Percentiles rank a stretch among this genome's conserved stretches.
Evolutionary conservation across 305 asterid genomes (phyloP).

Genomic region (Fraxinus ornus): DNA sequence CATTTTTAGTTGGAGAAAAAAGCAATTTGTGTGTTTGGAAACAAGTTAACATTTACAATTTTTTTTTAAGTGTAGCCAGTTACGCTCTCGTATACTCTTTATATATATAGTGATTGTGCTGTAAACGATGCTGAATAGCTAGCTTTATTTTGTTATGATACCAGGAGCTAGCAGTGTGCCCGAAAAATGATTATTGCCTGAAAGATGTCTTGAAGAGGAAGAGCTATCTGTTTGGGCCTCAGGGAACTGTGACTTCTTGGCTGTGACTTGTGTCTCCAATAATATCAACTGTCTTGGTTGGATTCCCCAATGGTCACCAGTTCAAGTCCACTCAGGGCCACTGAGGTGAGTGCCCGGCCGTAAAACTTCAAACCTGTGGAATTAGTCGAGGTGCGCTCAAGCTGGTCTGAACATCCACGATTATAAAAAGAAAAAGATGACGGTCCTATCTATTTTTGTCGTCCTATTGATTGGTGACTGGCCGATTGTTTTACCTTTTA

Average conservation of each 20-base stretch:
- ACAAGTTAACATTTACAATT: neutral
- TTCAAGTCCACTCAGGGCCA: no score
- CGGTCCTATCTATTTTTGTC: constrained; percentile 4
- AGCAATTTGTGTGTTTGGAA: neutral
- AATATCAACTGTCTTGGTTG: neutral
- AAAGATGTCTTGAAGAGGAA: constrained; percentile 9
- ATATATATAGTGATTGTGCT: neutral
- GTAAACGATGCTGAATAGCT: neutral
- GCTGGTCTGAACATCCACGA: no score
- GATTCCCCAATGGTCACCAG: no score
- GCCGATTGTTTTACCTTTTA: neutral
- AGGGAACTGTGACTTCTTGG: constrained; percentile 3
- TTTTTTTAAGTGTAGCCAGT: neutral
- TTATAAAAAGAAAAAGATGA: neutral
- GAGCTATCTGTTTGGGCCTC: neutral
- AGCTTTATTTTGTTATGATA: constrained; percentile 29
- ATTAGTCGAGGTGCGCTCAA: no score
- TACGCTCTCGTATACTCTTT: neutral
- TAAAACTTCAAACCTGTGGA: no score
- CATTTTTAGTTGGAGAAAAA: neutral
- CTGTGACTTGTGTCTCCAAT: constrained; percentile 10
- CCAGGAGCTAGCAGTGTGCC: constrained; percentile 21
- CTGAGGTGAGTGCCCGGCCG: no score
- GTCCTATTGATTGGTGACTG: neutral
- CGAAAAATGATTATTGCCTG: constrained; percentile 1